Evolutionary conservation across 352 stramenopile genomes (phyloP), one percentile per base, ranked within the genome.

Genomic region (Pythium sukuiense): DNA sequence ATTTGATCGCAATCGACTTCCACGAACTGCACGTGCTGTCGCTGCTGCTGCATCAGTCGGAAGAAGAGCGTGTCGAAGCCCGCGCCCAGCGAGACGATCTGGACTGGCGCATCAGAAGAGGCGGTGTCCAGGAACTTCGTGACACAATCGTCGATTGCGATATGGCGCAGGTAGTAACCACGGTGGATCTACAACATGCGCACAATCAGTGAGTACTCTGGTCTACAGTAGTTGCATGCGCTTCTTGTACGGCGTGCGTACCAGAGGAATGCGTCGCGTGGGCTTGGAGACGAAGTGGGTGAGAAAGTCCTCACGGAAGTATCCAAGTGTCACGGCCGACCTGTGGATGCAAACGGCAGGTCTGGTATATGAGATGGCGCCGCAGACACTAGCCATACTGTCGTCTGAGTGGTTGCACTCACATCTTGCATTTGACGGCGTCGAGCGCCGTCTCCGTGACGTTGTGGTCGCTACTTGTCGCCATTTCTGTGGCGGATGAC

Each of bases 61-160:
- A 90, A 93, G 66, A 85, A 89, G 5, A 90, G 71, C 43, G 82
- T 90, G 72, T 93, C 84, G 55, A 90, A 93, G 11, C 84, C 83
- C 20, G 81, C 80, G 30, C 83, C 83, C 8, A 92, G 75, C 50
- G 83, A 92, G 18, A 92, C 50, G 26, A 92, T 83, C 69, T 92
- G 83, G 9, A 85, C 61, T 16, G 49, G 52, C 29, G 27, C 35
- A n/a, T 33, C 48, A 27, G 20, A 1, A 32, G 20, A 18, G 6
- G 6, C 18, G 1, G 53, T 32, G 24, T 61, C 49, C 3, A 93
- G 70, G 50, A 93, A 93, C 12, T 73, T 70, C 0, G 80, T 64
- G 39, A 93, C 77, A 49, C 77, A 83, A 35, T 77, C 74, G 26
- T 69, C 43, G 54, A 93, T 74, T 3, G 80, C 84, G 4, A 84